Percentiles rank a stretch among this genome's conserved stretches.
Conservation (phyloP, 2,329 filamentous ascomycete species). For the Fusarium annulatum region DNA sequence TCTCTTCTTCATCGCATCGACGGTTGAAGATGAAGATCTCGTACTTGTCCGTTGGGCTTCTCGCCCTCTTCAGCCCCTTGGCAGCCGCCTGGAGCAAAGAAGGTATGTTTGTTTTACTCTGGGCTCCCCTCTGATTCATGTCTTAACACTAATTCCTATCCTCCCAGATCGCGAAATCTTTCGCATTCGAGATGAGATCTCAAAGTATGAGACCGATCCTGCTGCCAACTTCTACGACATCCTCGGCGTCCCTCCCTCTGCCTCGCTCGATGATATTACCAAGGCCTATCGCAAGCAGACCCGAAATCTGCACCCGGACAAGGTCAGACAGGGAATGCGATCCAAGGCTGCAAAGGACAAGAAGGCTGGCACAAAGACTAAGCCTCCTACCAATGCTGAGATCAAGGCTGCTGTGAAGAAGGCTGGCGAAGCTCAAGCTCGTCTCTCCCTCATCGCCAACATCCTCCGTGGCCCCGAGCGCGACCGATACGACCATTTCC, state of each 20-base stretch:
- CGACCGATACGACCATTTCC: slow-evolving; percentile 94
- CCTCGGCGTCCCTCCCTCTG: slow-evolving; percentile 78
- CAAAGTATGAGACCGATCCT: slow-evolving; percentile 77
- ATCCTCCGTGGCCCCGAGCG: slow-evolving; percentile 84
- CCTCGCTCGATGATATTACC: slow-evolving; percentile 87
- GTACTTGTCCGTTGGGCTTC: slow-evolving; percentile 73
- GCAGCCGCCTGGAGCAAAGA: slow-evolving; percentile 87
- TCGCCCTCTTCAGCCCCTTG: slow-evolving; percentile 74
- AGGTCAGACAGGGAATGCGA: slow-evolving; percentile 86
- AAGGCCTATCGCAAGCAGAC: slow-evolving; percentile 94
- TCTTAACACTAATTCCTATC: slow-evolving; percentile 8
- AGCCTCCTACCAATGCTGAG: slow-evolving; percentile 78
- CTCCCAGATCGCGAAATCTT: slow-evolving; percentile 94
- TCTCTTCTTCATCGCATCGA: slow-evolving; percentile 10
- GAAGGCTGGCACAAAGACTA: slow-evolving; percentile 71
- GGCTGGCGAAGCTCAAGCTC: slow-evolving; percentile 84
- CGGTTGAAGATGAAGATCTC: slow-evolving; percentile 74
- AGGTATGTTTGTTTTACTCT: slow-evolving; percentile 64
- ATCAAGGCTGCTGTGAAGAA: slow-evolving; percentile 82
- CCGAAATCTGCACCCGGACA: slow-evolving; percentile 89
- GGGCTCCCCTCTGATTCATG: background rate
- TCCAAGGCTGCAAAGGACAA: slow-evolving; percentile 71
- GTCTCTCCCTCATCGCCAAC: slow-evolving; percentile 84
- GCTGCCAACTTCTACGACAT: slow-evolving; percentile 95
- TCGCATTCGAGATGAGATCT: slow-evolving; percentile 88